Conservation (phyloP, 148 eudicot species). For the Rhododendron ovatum region DNA sequence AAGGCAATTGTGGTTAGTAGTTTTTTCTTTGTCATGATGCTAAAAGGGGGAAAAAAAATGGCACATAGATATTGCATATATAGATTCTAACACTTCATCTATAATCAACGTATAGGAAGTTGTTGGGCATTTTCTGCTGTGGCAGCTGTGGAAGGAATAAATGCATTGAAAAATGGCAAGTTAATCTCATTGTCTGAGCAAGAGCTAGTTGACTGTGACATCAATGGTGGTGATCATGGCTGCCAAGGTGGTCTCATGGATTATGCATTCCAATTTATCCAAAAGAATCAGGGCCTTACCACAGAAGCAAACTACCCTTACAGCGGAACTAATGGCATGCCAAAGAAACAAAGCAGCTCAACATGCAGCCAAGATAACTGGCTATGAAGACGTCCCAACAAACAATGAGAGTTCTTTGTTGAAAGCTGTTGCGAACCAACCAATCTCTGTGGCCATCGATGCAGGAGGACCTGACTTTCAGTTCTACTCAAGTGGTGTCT, state of each 20-base stretch:
- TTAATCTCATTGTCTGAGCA: constrained; percentile 14
- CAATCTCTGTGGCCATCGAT: constrained; percentile 18
- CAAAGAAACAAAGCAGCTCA: constrained; percentile 7
- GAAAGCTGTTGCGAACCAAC: constrained; percentile 20
- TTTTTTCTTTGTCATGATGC: not conserved
- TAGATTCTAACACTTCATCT: not conserved
- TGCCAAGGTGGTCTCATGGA: constrained; percentile 15
- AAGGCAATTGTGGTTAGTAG: constrained; percentile 10
- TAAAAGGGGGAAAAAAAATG: not conserved
- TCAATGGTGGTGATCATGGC: constrained; percentile 6
- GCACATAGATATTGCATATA: not conserved
- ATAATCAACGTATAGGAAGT: not conserved
- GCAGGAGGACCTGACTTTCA: constrained; percentile 20
- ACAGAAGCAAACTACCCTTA: constrained; percentile 23
- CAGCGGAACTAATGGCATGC: constrained; percentile 11
- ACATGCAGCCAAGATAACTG: constrained; percentile 18
- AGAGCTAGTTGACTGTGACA: constrained; percentile 21
- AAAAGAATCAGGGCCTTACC: constrained; percentile 11
- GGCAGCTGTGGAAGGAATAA: constrained; percentile 9
- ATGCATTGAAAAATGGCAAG: not conserved
- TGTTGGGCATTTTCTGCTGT: constrained; percentile 13
- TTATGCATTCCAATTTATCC: constrained; percentile 7
- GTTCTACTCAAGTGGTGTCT: constrained; percentile 25
- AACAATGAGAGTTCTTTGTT: constrained; percentile 21
- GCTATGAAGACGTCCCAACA: constrained; percentile 22